Evolutionary conservation across 169 alveolate genomes (phyloP), one percentile per base, ranked within the genome.

Genomic region (Amoebophrya sp.): DNA sequence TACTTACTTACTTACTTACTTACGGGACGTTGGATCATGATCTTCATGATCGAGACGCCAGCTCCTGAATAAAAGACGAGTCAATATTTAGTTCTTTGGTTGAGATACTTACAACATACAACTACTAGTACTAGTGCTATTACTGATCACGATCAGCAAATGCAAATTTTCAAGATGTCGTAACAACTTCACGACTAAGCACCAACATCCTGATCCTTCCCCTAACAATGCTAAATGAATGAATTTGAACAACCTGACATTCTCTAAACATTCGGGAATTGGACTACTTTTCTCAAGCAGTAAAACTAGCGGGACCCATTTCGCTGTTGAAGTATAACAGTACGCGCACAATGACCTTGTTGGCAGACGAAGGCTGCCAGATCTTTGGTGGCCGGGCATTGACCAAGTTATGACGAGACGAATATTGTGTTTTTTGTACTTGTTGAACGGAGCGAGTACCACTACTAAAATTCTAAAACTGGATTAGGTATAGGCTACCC

Each of bases 301-400:
- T n/a, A 23, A 90, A 90, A 83, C 92, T 90, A 34, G 92, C 76
- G 29, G 92, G 92, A 29, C 77, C 65, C 38, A 90, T 90, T 33
- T 41, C 92, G 33, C 41, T 90, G 24, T 83, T 89, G 41, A 89
- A 89, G 91, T 41, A 40, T 18, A 47, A 47, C 65, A 47, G 29
- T 10, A 65, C 83, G 33, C 83, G 83, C 36, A 89, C 91, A 1
- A 54, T 89, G 91, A 54, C 47, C 78, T n/a, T 40, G 41, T 36
- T 47, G 41, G 78, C 92, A 38, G 89, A 65, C 40, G 92, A 90
- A 40, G 92, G 89, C n/a, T 39, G 41, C 41, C 92, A 90, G 47
- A 39, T 90, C 36, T 90, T 90, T 23, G 92, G 92, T 6, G 92
- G 92, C 23, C 41, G 89, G 24, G 83, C 47, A 34, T 33, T 41